These are phyloP conservation scores for Iris pallida DNA, from an alignment of 116 monocot species.

Conservation along the genomic window DNA sequence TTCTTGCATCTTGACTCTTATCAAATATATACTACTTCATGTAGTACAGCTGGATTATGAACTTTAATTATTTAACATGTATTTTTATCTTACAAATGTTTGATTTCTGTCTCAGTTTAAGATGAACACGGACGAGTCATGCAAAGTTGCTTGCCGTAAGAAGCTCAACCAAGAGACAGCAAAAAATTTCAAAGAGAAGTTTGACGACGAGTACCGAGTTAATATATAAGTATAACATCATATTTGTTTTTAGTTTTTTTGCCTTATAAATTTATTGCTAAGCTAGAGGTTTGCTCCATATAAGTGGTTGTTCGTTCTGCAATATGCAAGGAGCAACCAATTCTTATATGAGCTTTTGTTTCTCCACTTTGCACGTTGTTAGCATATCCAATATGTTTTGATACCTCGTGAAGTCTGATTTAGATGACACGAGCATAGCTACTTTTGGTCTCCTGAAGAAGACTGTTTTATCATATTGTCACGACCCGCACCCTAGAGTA, in stretches of 20 bases:
- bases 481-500: too few species aligned
- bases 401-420: too few species aligned
- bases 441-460: not conserved
- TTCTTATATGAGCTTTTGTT: not conserved
- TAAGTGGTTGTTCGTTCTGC: not conserved
- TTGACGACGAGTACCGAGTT: slow-evolving; percentile 79
- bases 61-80: not conserved
- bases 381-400: not conserved
- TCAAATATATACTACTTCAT: too few species aligned
- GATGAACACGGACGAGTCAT: slow-evolving; percentile 56
- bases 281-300: not conserved
- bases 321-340: not conserved
- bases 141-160: slow-evolving; percentile 56
- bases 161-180: slow-evolving; percentile 45
- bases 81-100: not conserved
- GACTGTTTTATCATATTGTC: too few species aligned
- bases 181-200: slow-evolving; percentile 76
- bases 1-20: too few species aligned
- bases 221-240: slow-evolving; percentile 50
- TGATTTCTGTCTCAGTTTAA: slow-evolving; percentile 45
- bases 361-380: not conserved
- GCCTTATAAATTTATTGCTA: not conserved
- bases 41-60: not conserved
- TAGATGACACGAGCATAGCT: too few species aligned
- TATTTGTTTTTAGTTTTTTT: not conserved